Base-by-base conservation (phyloP, 2,329 filamentous ascomycete species). In the Apiospora koreana region DNA sequence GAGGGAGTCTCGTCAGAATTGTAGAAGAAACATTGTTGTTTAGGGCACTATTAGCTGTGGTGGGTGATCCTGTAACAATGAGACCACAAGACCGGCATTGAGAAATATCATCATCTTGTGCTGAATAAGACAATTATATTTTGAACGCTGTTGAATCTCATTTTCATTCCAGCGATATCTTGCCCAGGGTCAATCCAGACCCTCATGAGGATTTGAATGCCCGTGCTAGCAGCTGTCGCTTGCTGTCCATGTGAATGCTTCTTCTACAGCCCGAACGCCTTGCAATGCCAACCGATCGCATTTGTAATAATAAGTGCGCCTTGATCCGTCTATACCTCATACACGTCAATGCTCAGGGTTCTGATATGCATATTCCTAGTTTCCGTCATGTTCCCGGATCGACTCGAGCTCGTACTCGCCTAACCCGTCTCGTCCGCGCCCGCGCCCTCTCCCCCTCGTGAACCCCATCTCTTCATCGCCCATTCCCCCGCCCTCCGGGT, bases 371-470 rank as follows among this genome's bases (percentile, higher is more conserved):
- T 62, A 38, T 23, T 62, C 54, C 54, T 62, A 62, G 31, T 38
- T 62, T 7, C 54, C 54, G 18, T 62, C 54, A 21, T 62, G 28
- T 10, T 62, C 54, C 28, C 54, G 54, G 54, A 62, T 62, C 54
- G 54, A 62, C 12, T 87, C 86, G 89, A 93, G 91, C 79, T 93
- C 91, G 79, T 92, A 93, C 72, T 89, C 88, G 16, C 86, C 88
- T 0, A 81, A 85, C 0, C 86, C 86, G 72, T 89, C 87, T 68
- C 85, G 82, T 0, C 86, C 86, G 69, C 88, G 82, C 0, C 86
- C 88, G 48, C 87, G 81, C 0, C 85, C 84, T 41, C 86, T 79
- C 0, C 87, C 87, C 66, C 86, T 79, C 6, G 82, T 79, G 72
- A 86, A 86, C 6, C 85, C 87, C 75, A 84, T 82, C 70, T 87